These are phyloP conservation scores for Lactuca saligna DNA, from an alignment of 129 eudicot genomes.

Conservation along the genomic window DNA sequence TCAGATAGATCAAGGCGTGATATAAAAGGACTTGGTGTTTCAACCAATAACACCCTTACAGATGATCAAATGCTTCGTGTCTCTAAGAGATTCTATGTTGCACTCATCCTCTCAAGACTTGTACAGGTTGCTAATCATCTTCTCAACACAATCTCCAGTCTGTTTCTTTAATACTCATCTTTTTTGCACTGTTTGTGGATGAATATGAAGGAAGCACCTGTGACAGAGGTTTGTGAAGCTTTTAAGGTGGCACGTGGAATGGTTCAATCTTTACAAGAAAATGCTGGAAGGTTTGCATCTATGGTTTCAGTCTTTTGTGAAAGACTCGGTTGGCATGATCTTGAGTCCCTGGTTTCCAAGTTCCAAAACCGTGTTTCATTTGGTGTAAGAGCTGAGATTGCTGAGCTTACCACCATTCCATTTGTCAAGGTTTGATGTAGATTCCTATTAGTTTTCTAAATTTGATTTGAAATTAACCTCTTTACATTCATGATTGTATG, in stretches of 20 bases:
- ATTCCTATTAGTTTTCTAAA: constrained; percentile 8
- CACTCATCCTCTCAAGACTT: constrained; percentile 82
- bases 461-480: constrained; percentile 5
- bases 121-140: constrained; percentile 66
- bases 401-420: constrained; percentile 86
- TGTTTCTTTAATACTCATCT: neutral
- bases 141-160: neutral
- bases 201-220: constrained; percentile 71
- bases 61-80: constrained; percentile 90
- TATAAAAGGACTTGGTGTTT: constrained; percentile 50
- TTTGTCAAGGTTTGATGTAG: constrained; percentile 61
- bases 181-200: constrained; percentile 31
- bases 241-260: constrained; percentile 97
- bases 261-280: constrained; percentile 98
- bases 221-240: constrained; percentile 79
- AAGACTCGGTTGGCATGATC: constrained; percentile 99
- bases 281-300: constrained; percentile 97
- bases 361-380: constrained; percentile 94
- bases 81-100: constrained; percentile 84
- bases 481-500: constrained; percentile 2
- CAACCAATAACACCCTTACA: constrained; percentile 53
- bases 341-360: constrained; percentile 77
- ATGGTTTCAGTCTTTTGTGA: constrained; percentile 99
- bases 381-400: constrained; percentile 99
- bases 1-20: constrained; percentile 51